phyloP scores from a whole-genome alignment of 192 early-diverging fungal genomes.

The Linnemannia schmuckeri region DNA sequence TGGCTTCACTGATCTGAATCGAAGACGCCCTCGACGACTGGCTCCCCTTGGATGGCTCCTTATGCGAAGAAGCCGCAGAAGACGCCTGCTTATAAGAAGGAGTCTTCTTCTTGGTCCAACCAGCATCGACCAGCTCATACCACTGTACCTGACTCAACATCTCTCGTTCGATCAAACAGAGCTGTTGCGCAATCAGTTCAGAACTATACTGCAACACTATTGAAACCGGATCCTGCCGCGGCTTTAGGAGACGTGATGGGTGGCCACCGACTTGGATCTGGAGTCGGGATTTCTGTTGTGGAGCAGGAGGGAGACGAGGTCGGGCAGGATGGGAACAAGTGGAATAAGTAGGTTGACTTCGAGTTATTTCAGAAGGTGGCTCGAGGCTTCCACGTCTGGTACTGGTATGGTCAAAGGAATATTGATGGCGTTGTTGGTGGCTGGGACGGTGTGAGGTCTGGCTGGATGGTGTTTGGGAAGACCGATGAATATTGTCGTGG shows the following conservation, averaged over 20 bases:
- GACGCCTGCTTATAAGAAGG: not conserved
- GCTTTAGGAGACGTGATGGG: not conserved
- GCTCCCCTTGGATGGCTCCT: not conserved
- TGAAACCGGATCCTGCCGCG: not conserved
- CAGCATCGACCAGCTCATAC: slow-evolving; percentile 67
- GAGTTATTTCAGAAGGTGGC: not conserved
- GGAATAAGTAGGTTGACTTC: not conserved
- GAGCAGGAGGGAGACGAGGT: not conserved
- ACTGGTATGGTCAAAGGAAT: too few relatives aligned
- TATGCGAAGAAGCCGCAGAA: not conserved
- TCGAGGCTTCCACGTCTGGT: too few relatives aligned
- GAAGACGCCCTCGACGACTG: not conserved
- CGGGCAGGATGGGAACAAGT: not conserved
- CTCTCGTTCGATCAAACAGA: slow-evolving; percentile 69
- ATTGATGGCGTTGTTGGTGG: too few relatives aligned
- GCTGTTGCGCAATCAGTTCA: slow-evolving; percentile 66
- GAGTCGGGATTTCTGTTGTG: not conserved
- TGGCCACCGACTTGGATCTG: not conserved
- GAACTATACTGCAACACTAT: slow-evolving; percentile 62
- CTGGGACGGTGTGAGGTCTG: too few relatives aligned
- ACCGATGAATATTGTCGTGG: too few relatives aligned
- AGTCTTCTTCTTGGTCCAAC: slow-evolving; percentile 62
- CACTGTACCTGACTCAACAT: slow-evolving; percentile 62
- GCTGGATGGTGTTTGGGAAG: too few relatives aligned
- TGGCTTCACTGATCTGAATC: not conserved